Base-by-base conservation (phyloP, 352 stramenopile genomes). In the Phytophthora aleatoria region DNA sequence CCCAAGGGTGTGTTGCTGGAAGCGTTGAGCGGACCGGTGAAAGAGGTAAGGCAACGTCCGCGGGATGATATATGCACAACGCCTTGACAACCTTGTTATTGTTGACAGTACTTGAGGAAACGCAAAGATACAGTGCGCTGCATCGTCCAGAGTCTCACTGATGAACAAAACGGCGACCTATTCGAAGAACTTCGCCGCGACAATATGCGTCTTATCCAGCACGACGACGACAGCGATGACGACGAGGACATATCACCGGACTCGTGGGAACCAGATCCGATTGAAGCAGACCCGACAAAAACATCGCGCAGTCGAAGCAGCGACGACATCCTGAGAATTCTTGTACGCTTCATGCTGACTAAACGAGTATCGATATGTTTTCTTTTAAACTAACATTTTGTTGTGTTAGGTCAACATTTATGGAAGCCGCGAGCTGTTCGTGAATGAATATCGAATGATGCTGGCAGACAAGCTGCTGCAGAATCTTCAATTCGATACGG, bases 381-480 rank as follows among this genome's bases (percentile, higher is more conserved):
- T 39, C 12, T 16, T 27, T 15, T 20, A 20, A 20, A 20, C 20
- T 69, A 24, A 50, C n/a, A 38, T 36, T 43, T 12, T 57, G 6
- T 11, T 45, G 7, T 50, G 28, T 12, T 59, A 91, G 83, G 83
- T 91, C 12, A 98, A 97, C 44, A 99, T 99, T 61, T 99, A 99
- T 73, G 97, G 97, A 41, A 99, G 92, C 65, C 98, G 98, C 48
- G 96, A 99, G 64, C 70, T 99, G 13, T 99, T 99, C 77, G 96
- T 99, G n/a, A 98, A 98, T 76, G 97, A 99, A 76, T 99, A 99
- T 70, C 81, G 97, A 16, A 83, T 98, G 62, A 98, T 99, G 93
- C 77, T 99, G 27, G 96, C 96, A 0, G 96, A 99, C 69, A 99
- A 99, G 62, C 74, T 99, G 16, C 79, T 99, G 12, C 77, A 89